Percentiles rank a stretch among this genome's conserved stretches.
Conservation (phyloP, 257 asterid species). For the Solanum pinnatisectum region DNA sequence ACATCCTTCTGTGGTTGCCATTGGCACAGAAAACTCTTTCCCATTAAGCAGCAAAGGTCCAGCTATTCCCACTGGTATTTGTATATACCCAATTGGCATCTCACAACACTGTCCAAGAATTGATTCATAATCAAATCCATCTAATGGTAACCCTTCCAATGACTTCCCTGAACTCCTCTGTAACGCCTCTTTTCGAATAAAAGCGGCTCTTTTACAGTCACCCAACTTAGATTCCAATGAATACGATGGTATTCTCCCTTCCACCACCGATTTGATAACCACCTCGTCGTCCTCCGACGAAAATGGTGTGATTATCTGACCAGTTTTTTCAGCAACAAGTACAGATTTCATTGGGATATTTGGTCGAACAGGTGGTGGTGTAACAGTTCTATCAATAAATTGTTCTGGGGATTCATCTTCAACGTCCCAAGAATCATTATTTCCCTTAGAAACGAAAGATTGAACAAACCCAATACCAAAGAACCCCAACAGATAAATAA, state of each 20-base stretch:
- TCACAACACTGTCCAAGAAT: conserved; percentile 61
- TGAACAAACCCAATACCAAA: conserved; percentile 8
- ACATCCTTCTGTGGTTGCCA: conserved; percentile 60
- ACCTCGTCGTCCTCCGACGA: conserved; percentile 26
- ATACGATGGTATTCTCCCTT: conserved; percentile 29
- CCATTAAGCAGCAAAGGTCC: conserved; percentile 54
- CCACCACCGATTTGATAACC: conserved; percentile 19
- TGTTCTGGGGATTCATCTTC: conserved; percentile 8
- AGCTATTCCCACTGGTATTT: conserved; percentile 53
- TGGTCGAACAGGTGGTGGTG: neutral
- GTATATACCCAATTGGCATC: conserved; percentile 58
- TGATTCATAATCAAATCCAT: conserved; percentile 44
- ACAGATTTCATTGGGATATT: neutral
- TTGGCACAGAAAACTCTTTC: conserved; percentile 40
- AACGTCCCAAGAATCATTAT: conserved; percentile 23
- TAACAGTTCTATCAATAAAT: neutral
- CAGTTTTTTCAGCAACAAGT: neutral
- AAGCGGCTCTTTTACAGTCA: conserved; percentile 34
- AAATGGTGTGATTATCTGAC: neutral
- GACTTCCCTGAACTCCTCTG: conserved; percentile 42
- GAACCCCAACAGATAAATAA: neutral
- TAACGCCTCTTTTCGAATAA: conserved; percentile 33
- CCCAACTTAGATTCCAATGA: conserved; percentile 37
- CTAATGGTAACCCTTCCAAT: conserved; percentile 40
- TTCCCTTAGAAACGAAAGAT: conserved; percentile 18